Conservation (phyloP, 225 moss, liverwort and hornwort species). For the Physcomitrium patens region DNA sequence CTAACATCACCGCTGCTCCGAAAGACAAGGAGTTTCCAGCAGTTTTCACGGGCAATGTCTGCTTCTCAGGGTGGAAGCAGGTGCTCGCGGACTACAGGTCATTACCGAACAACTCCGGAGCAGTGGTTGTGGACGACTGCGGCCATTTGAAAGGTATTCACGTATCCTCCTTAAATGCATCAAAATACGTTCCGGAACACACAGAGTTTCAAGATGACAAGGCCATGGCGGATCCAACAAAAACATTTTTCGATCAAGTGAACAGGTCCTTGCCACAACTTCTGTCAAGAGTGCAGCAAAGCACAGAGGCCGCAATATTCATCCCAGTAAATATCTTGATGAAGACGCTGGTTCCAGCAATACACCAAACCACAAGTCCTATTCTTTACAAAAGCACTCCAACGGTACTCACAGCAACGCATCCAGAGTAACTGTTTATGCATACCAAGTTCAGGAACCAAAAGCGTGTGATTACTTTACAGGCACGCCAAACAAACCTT, state of each 20-base stretch:
- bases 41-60: slow-evolving; percentile 46
- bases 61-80: slow-evolving; percentile 57
- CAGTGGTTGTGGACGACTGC: slow-evolving; percentile 45
- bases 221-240: slow-evolving; percentile 3
- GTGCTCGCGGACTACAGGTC: slow-evolving; percentile 47
- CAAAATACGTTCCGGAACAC: neutral
- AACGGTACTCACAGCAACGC: too few relatives aligned
- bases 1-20: neutral
- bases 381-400: neutral
- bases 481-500: too few relatives aligned
- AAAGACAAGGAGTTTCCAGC: slow-evolving; percentile 43
- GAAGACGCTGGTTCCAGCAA: slow-evolving; percentile 28
- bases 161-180: slow-evolving; percentile 28
- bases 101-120: slow-evolving; percentile 40
- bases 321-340: slow-evolving; percentile 52
- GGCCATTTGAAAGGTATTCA: slow-evolving; percentile 57
- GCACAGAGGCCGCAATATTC: slow-evolving; percentile 37
- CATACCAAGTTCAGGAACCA: too few relatives aligned
- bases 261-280: slow-evolving; percentile 40
- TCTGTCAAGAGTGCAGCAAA: neutral
- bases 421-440: too few relatives aligned
- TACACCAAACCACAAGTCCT: slow-evolving; percentile 17
- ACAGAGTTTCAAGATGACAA: neutral
- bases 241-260: slow-evolving; percentile 26
- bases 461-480: too few relatives aligned